phyloP scores from a whole-genome alignment of 169 alveolate species.

The Cryptosporidium bovis region DNA sequence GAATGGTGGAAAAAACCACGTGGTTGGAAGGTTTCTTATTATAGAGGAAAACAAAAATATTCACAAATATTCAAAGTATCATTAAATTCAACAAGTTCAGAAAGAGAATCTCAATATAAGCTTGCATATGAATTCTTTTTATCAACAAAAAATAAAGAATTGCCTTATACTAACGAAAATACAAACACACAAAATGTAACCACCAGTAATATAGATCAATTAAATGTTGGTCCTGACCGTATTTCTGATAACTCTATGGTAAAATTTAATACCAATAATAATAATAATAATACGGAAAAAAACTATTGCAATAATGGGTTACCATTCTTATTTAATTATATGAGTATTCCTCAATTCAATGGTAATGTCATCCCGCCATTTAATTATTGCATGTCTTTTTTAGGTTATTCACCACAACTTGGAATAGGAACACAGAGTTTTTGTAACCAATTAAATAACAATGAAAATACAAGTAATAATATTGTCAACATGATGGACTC shows the following conservation, averaged over 20 bases:
- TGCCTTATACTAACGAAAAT: background rate
- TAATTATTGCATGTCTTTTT: conserved; percentile 1
- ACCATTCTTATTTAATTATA: too few relatives aligned
- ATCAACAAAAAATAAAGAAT: conserved; percentile 5
- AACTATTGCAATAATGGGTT: too few relatives aligned
- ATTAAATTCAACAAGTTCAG: conserved; percentile 15
- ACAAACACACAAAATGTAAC: background rate
- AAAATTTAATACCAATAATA: background rate
- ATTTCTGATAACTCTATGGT: background rate
- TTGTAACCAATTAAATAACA: background rate
- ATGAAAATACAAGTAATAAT: background rate
- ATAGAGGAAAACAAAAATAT: conserved; percentile 19
- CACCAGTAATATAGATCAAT: background rate
- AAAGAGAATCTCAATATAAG: conserved; percentile 53
- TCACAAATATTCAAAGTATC: conserved; percentile 47
- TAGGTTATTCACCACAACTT: background rate
- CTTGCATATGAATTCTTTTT: conserved; percentile 38
- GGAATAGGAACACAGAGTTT: conserved; percentile 1
- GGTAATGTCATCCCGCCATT: background rate
- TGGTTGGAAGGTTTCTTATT: conserved; percentile 69
- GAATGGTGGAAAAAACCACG: conserved; percentile 75
- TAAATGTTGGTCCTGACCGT: background rate
- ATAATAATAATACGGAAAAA: background rate
- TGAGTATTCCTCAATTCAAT: too few relatives aligned
- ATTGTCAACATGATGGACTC: too few relatives aligned